These are phyloP conservation scores for Rhodotorula sp. DNA, from an alignment of 1,284 basidiomycete species.

Conservation along the genomic window DNA sequence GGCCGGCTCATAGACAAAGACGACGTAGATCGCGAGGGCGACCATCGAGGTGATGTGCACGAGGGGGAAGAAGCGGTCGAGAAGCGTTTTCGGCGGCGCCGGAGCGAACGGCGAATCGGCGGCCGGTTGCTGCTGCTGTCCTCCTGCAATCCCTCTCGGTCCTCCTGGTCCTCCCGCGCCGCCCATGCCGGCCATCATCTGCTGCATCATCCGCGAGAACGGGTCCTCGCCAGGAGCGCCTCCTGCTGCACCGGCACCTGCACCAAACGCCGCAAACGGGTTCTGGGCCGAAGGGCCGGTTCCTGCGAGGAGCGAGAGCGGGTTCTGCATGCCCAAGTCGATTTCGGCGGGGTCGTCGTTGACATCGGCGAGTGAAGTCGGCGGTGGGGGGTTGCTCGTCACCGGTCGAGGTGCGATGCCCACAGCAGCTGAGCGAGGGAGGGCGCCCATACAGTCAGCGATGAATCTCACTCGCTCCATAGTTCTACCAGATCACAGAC, in stretches of 20 bases:
- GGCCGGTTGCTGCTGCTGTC: not conserved
- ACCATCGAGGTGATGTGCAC: constrained; percentile 44
- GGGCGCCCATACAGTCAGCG: not conserved
- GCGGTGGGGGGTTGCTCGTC: constrained; percentile 20
- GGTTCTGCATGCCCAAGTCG: constrained; percentile 35
- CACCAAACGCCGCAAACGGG: constrained; percentile 9
- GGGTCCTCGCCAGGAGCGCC: constrained; percentile 21
- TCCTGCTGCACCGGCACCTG: not conserved
- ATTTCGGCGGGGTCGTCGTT: constrained; percentile 45
- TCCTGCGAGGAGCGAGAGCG: constrained; percentile 7
- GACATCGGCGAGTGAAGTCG: constrained; percentile 29
- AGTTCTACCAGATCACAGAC: not conserved
- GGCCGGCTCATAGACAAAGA: constrained; percentile 41
- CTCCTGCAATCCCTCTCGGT: constrained; percentile 2
- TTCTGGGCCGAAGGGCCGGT: not conserved
- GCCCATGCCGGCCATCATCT: constrained; percentile 21
- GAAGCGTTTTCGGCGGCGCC: constrained; percentile 38
- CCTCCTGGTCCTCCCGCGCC: constrained; percentile 10
- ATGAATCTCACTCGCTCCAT: too few species aligned
- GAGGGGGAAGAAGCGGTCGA: constrained; percentile 43
- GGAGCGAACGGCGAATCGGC: constrained; percentile 29
- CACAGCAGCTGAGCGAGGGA: constrained; percentile 2
- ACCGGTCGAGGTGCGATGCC: constrained; percentile 14
- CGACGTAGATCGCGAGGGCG: constrained; percentile 39
- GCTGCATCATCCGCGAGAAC: constrained; percentile 40